Conservation (phyloP, 306 rosid genomes). For the Acmispon strigosus region DNA sequence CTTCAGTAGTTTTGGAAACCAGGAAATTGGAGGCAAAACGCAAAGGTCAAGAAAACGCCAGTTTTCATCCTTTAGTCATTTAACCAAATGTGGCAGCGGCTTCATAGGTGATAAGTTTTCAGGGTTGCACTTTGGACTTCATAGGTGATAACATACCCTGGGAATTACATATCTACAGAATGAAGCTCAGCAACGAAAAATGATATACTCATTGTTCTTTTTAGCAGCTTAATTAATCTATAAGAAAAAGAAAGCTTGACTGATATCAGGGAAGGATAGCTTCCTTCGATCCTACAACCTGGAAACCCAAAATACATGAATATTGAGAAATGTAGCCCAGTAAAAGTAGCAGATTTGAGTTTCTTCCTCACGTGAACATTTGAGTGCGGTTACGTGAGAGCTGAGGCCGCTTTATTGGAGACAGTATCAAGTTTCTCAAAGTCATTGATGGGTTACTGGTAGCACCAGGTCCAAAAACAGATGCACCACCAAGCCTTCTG, state of each 20-base stretch:
- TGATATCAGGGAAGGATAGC: constrained; percentile 13
- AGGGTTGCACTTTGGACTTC: neutral
- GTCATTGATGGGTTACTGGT: constrained; percentile 69
- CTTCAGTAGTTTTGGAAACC: neutral
- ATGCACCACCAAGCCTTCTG: constrained; percentile 55
- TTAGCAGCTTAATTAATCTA: constrained; percentile 1
- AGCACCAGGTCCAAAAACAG: constrained; percentile 53
- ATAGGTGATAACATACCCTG: neutral
- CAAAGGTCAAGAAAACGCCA: neutral
- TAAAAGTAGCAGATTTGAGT: neutral
- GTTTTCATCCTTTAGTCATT: neutral
- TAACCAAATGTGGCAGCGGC: neutral
- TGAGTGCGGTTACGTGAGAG: constrained; percentile 83
- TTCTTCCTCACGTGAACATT: constrained; percentile 61
- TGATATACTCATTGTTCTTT: neutral
- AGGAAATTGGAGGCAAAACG: neutral
- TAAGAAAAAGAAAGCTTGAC: constrained; percentile 8
- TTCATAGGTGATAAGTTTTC: neutral
- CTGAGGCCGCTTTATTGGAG: constrained; percentile 96
- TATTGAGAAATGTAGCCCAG: constrained; percentile 3
- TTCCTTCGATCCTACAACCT: constrained; percentile 56
- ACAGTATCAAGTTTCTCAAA: constrained; percentile 75
- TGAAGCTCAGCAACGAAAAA: neutral
- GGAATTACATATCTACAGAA: neutral
- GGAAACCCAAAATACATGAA: constrained; percentile 31